Evolutionary conservation across 305 asterid species (phyloP).

Genomic region (Fraxinus greggii): DNA sequence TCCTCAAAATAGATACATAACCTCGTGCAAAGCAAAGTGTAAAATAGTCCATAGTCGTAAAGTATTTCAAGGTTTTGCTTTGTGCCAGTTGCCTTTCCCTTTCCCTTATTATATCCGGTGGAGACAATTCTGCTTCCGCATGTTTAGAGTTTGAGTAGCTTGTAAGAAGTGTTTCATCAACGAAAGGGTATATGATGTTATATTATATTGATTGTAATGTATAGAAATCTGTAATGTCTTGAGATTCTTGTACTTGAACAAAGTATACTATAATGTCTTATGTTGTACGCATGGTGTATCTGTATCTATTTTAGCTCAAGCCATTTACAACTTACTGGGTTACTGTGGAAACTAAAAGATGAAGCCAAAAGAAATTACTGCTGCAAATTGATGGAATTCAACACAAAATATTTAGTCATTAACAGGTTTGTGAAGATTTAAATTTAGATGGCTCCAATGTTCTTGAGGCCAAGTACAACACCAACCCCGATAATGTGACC

Average conservation of each 20-base stretch:
- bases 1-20: constrained; percentile 78
- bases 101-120: constrained; percentile 30
- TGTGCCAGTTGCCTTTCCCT: constrained; percentile 21
- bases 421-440: not conserved
- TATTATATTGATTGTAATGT: constrained; percentile 16
- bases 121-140: constrained; percentile 3
- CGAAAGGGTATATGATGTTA: constrained; percentile 5
- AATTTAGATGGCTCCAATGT: constrained; percentile 55
- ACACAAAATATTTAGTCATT: not conserved
- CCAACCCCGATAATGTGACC: constrained; percentile 97
- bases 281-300: not conserved
- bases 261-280: not conserved
- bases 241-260: not conserved
- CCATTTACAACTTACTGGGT: not conserved
- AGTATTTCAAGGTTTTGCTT: constrained; percentile 12
- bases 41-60: not conserved
- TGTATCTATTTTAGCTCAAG: not conserved
- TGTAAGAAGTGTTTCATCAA: not conserved
- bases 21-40: constrained; percentile 20
- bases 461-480: constrained; percentile 92
- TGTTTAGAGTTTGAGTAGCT: constrained; percentile 11
- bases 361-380: not conserved
- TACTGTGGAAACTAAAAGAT: not conserved
- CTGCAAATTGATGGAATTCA: not conserved
- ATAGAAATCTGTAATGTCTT: constrained; percentile 8